Evolutionary conservation across 2,329 filamentous ascomycete genomes (phyloP).

Genomic region (Clonostachys chloroleuca): DNA sequence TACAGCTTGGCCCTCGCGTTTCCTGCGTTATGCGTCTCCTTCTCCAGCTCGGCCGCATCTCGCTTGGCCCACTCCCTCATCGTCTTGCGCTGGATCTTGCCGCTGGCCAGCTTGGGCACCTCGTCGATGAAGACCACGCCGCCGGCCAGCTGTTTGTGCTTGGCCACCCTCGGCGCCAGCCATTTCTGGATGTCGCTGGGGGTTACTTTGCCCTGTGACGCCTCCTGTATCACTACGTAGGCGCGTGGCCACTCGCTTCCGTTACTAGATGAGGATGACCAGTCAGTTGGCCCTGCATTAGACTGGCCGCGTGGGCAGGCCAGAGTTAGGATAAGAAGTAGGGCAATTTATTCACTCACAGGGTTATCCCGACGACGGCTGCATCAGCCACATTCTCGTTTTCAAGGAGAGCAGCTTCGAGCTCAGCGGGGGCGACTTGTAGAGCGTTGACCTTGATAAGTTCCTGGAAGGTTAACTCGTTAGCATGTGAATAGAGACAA

Average conservation of each 20-base stretch:
- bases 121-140: constrained; percentile 50
- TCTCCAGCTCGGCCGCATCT: constrained; percentile 31
- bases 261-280: constrained; percentile 16
- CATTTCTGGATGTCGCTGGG: constrained; percentile 46
- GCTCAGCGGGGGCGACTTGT: constrained; percentile 56
- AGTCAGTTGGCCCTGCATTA: background rate
- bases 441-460: constrained; percentile 56
- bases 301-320: background rate
- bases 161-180: constrained; percentile 40
- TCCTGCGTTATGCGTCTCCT: constrained; percentile 2
- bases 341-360: constrained; percentile 19
- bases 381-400: constrained; percentile 48
- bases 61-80: constrained; percentile 53
- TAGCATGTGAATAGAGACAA: background rate
- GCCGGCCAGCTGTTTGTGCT: constrained; percentile 46
- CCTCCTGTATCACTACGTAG: constrained; percentile 45
- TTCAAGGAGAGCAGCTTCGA: constrained; percentile 45
- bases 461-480: constrained; percentile 30
- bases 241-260: constrained; percentile 47
- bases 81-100: constrained; percentile 53
- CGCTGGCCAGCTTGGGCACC: constrained; percentile 51
- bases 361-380: constrained; percentile 47
- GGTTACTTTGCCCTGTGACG: constrained; percentile 34
- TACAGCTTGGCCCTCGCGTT: constrained; percentile 20
- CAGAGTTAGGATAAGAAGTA: background rate